phyloP scores from a whole-genome alignment of 805 yeast species.

The Candida easanensis region DNA sequence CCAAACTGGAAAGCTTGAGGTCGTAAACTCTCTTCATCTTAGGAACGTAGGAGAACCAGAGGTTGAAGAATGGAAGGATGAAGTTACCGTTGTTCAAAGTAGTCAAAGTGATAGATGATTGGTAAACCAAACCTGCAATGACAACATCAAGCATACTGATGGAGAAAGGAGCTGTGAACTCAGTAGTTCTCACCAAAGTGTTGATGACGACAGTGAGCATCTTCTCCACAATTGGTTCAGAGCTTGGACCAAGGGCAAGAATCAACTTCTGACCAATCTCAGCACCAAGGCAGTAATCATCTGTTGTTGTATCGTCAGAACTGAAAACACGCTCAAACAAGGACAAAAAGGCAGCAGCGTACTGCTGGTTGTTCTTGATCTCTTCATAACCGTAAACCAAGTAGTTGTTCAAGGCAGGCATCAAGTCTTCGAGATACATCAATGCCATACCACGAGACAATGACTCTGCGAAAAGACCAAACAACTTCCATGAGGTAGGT shows the following conservation, averaged over 20 bases:
- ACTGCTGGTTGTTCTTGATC: slow-evolving; percentile 43
- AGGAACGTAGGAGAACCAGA: slow-evolving; percentile 61
- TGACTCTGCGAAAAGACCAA: slow-evolving; percentile 46
- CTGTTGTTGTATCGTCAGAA: slow-evolving; percentile 48
- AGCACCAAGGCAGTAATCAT: slow-evolving; percentile 56
- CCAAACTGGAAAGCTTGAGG: slow-evolving; percentile 70
- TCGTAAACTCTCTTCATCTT: slow-evolving; percentile 72
- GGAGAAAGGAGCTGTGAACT: slow-evolving; percentile 33
- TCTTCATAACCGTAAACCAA: slow-evolving; percentile 57
- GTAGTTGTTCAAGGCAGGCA: slow-evolving; percentile 72
- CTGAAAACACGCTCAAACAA: slow-evolving; percentile 43
- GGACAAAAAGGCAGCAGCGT: slow-evolving; percentile 47
- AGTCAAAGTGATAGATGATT: slow-evolving; percentile 51
- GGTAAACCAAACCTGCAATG: slow-evolving; percentile 60
- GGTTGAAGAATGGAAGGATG: slow-evolving; percentile 49
- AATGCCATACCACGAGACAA: slow-evolving; percentile 48
- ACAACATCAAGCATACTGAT: slow-evolving; percentile 57
- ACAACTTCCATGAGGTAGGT: slow-evolving; percentile 72
- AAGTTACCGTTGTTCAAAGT: slow-evolving; percentile 44
- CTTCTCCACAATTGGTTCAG: slow-evolving; percentile 43
- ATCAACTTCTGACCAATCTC: slow-evolving; percentile 65
- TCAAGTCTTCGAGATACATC: slow-evolving; percentile 70
- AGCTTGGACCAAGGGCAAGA: slow-evolving; percentile 47
- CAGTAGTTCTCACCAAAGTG: slow-evolving; percentile 31
- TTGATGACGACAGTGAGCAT: slow-evolving; percentile 41